These are phyloP conservation scores for Metarhizium guizhouense DNA, from an alignment of 2,329 filamentous ascomycete genomes.

Conservation along the genomic window DNA sequence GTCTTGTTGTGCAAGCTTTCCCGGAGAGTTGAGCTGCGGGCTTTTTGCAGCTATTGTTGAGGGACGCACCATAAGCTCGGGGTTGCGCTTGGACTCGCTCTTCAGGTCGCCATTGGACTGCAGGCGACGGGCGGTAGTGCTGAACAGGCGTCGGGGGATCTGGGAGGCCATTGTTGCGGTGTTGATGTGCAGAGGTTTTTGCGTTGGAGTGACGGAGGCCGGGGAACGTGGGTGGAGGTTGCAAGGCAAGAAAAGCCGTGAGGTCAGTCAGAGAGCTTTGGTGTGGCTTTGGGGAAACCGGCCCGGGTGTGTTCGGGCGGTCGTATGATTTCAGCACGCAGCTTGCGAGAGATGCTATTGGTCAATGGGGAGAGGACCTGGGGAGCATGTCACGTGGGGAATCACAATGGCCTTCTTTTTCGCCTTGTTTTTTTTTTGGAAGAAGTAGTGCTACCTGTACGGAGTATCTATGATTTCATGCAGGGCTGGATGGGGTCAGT, in stretches of 20 bases:
- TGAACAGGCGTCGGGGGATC: constrained; percentile 46
- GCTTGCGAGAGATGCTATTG: constrained; percentile 1
- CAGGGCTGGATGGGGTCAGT: too few relatives aligned
- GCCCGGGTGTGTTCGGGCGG: not conserved
- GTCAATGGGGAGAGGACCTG: not conserved
- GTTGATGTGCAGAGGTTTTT: constrained; percentile 11
- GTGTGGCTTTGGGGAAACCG: too few relatives aligned
- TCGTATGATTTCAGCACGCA: constrained; percentile 1
- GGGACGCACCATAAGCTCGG: constrained; percentile 34
- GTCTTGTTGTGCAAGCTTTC: not conserved
- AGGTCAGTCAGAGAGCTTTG: not conserved
- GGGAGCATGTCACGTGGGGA: constrained; percentile 1
- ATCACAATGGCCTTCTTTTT: not conserved
- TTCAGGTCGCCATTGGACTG: constrained; percentile 40
- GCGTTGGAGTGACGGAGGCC: not conserved
- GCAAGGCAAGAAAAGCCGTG: not conserved
- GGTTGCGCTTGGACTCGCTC: constrained; percentile 48
- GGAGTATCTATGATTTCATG: too few relatives aligned
- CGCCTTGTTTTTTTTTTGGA: not conserved
- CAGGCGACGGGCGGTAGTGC: constrained; percentile 44
- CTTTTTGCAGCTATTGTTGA: constrained; percentile 1
- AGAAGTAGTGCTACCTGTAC: too few relatives aligned
- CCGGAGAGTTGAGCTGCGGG: too few relatives aligned
- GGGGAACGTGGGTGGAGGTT: not conserved
- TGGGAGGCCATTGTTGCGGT: constrained; percentile 43